Conservation (phyloP, 768 basidiomycete species). For the Lactifluus pinguis region DNA sequence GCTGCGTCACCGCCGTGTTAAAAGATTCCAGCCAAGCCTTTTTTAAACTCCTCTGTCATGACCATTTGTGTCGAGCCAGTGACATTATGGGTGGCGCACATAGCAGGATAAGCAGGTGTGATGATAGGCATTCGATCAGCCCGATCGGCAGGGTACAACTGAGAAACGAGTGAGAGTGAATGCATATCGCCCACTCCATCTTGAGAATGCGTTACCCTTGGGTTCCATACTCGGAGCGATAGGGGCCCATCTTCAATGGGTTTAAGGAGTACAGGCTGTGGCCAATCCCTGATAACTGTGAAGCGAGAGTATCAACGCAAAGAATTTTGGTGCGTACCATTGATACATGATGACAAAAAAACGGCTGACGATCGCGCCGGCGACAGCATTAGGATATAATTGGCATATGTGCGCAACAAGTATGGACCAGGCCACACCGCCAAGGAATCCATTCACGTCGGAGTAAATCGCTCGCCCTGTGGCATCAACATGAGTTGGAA, state of each 20-base stretch:
- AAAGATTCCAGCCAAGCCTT: too few species aligned
- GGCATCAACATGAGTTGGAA: not conserved
- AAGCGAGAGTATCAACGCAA: not conserved
- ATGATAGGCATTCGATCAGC: conserved; percentile 99
- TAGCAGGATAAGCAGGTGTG: conserved; percentile 96
- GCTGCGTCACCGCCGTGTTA: too few species aligned
- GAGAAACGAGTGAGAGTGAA: not conserved
- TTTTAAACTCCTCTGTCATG: conserved; percentile 92
- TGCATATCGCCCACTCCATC: not conserved
- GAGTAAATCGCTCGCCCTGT: conserved; percentile 93
- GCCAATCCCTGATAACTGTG: conserved; percentile 74
- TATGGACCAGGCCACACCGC: conserved; percentile 98
- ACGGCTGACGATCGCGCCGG: conserved; percentile 91
- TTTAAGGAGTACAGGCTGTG: conserved; percentile 93
- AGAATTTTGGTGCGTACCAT: conserved; percentile 50
- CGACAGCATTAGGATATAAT: too few species aligned
- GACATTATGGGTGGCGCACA: conserved; percentile 99
- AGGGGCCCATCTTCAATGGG: conserved; percentile 93
- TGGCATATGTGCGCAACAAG: conserved; percentile 99
- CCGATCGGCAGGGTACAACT: conserved; percentile 87
- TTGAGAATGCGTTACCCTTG: conserved; percentile 61
- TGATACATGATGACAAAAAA: conserved; percentile 99
- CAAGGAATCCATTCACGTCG: conserved; percentile 95
- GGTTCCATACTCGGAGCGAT: conserved; percentile 96
- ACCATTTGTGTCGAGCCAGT: conserved; percentile 92